A percentile compares a stretch with the other conserved stretches of the same genome.
Evolutionary conservation across 2,329 filamentous ascomycete genomes (phyloP).

Genomic region (Botrytis galanthina): DNA sequence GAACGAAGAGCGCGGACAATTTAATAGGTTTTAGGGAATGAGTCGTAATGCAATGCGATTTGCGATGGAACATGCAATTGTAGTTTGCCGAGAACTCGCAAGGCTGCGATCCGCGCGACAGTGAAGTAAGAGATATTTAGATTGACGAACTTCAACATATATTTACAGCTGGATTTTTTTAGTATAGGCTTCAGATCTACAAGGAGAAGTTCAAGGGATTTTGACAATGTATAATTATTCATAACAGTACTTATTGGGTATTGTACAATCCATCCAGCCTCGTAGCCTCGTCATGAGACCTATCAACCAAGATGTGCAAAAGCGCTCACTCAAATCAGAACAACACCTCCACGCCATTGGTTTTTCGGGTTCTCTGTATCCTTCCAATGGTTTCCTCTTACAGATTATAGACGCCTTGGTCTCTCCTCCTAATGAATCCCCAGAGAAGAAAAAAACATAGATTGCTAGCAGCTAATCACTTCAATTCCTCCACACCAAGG

Average conservation of each 20-base stretch:
- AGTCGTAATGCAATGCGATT: neutral
- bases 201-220: neutral
- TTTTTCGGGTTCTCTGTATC: neutral
- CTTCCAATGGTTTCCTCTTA: neutral
- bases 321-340: neutral
- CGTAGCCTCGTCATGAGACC: conserved; percentile 22
- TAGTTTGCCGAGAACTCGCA: neutral
- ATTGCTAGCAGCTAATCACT: neutral
- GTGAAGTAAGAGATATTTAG: neutral
- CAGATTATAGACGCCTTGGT: neutral
- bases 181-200: neutral
- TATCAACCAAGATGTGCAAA: neutral
- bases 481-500: conserved; percentile 34
- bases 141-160: neutral
- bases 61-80: neutral
- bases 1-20: neutral
- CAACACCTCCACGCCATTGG: neutral
- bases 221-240: neutral
- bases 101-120: neutral
- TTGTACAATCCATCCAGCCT: conserved; percentile 22
- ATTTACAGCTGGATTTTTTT: neutral
- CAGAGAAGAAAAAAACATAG: neutral
- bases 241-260: neutral
- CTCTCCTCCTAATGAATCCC: neutral
- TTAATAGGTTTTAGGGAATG: neutral